Evolutionary conservation across 2,329 filamentous ascomycete species (phyloP).

Genomic region (Ceratocystiopsis sp.): DNA sequence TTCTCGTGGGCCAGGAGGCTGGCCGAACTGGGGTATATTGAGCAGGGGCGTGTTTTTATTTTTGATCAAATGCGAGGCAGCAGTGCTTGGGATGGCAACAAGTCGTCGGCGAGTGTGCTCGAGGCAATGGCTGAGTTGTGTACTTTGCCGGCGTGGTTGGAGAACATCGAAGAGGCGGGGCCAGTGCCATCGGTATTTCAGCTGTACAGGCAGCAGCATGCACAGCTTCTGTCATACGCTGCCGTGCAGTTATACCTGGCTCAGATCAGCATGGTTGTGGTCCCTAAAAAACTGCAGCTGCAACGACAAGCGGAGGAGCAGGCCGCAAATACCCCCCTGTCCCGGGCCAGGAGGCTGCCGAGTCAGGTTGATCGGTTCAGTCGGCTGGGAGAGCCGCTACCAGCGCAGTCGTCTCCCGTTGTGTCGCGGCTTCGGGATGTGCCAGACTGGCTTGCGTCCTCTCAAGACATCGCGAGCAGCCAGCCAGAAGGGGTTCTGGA

Average conservation of each 20-base stretch:
- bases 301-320: neutral
- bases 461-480: constrained; percentile 1
- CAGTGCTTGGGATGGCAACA: neutral
- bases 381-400: constrained; percentile 1
- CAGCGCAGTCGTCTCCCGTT: neutral
- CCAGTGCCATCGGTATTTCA: no score
- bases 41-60: neutral
- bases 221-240: constrained; percentile 3
- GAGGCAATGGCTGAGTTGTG: constrained; percentile 6
- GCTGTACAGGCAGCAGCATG: neutral
- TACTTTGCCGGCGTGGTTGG: neutral
- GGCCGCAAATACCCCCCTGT: no score
- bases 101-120: constrained; percentile 1
- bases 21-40: neutral
- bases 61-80: constrained; percentile 1
- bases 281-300: neutral
- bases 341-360: no score
- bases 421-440: neutral
- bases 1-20: constrained; percentile 4
- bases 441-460: constrained; percentile 4
- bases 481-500: neutral
- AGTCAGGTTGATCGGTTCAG: neutral
- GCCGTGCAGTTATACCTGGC: constrained; percentile 8
- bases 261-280: constrained; percentile 9
- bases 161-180: neutral